Evolutionary conservation across 1,284 basidiomycete species (phyloP).

Genomic region (Sanghuangporus weigelae): DNA sequence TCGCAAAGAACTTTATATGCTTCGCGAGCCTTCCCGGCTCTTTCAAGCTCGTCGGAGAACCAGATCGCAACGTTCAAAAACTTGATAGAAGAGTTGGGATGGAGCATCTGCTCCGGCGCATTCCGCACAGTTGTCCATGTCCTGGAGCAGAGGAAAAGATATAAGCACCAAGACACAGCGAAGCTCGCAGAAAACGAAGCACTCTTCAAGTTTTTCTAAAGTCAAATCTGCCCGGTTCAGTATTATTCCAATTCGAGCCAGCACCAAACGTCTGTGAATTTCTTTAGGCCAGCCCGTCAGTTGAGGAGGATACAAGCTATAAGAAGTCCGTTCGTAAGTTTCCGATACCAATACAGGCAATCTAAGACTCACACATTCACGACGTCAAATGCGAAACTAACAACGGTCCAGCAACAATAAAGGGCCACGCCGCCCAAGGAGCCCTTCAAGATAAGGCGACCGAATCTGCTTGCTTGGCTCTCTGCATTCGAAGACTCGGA

Average conservation of each 20-base stretch:
- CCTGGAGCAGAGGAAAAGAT: background rate
- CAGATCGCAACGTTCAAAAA: background rate
- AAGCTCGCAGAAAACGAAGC: background rate
- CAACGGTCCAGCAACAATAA: too few species aligned
- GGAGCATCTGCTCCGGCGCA: background rate
- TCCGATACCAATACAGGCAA: too few species aligned
- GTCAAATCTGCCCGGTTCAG: background rate
- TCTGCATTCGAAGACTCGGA: too few species aligned
- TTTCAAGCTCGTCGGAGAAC: background rate
- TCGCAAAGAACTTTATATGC: background rate
- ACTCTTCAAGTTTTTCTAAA: background rate
- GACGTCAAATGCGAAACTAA: too few species aligned
- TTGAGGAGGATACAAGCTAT: background rate
- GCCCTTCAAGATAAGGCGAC: too few species aligned
- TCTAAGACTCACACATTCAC: too few species aligned
- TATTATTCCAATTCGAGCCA: background rate
- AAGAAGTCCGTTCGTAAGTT: too few species aligned
- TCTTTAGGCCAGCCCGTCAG: background rate
- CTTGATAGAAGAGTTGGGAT: background rate
- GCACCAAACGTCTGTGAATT: background rate
- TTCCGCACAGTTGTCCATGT: background rate
- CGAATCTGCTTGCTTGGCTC: too few species aligned
- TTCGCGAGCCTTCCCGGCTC: background rate
- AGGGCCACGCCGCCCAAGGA: too few species aligned
- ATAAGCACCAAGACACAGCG: background rate